Conservation (phyloP, 2,329 filamentous ascomycete genomes). For the Fusarium sp. region DNA sequence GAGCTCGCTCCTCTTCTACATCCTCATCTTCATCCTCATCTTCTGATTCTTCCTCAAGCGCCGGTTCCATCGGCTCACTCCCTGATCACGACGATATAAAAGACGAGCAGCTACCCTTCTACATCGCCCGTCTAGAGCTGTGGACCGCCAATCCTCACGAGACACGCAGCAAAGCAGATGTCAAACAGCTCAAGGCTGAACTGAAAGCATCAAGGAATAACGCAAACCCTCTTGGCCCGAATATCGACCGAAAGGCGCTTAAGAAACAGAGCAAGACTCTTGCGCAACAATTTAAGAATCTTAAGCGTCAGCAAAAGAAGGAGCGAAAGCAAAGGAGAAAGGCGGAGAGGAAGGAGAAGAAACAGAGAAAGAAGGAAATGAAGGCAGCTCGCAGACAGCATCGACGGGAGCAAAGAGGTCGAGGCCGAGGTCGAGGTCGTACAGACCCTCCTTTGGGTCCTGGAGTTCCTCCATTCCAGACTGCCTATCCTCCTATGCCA, state of each 20-base stretch:
- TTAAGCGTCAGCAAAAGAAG: slow-evolving; percentile 51
- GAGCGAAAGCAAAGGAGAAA: slow-evolving; percentile 50
- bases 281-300: slow-evolving; percentile 56
- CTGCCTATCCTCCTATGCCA: slow-evolving; percentile 11
- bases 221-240: slow-evolving; percentile 12
- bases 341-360: slow-evolving; percentile 52
- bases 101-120: slow-evolving; percentile 62
- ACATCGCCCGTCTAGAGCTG: slow-evolving; percentile 57
- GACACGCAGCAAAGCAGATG: slow-evolving; percentile 60
- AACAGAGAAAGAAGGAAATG: slow-evolving; percentile 49
- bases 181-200: slow-evolving; percentile 57
- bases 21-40: slow-evolving; percentile 53
- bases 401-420: slow-evolving; percentile 36
- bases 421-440: slow-evolving; percentile 24
- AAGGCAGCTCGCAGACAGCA: slow-evolving; percentile 50
- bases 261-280: slow-evolving; percentile 60
- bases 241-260: slow-evolving; percentile 52
- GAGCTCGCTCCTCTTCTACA: slow-evolving; percentile 52
- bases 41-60: slow-evolving; percentile 48
- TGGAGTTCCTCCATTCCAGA: slow-evolving; percentile 13
- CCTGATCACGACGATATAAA: slow-evolving; percentile 65
- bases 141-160: slow-evolving; percentile 66
- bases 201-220: slow-evolving; percentile 56
- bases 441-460: slow-evolving; percentile 18
- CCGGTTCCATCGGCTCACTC: slow-evolving; percentile 62